Percentiles rank a stretch among this genome's conserved stretches.
Evolutionary conservation across 371 early-diverging fungal species (phyloP).

Genomic region (Syncephalastrum sp.): DNA sequence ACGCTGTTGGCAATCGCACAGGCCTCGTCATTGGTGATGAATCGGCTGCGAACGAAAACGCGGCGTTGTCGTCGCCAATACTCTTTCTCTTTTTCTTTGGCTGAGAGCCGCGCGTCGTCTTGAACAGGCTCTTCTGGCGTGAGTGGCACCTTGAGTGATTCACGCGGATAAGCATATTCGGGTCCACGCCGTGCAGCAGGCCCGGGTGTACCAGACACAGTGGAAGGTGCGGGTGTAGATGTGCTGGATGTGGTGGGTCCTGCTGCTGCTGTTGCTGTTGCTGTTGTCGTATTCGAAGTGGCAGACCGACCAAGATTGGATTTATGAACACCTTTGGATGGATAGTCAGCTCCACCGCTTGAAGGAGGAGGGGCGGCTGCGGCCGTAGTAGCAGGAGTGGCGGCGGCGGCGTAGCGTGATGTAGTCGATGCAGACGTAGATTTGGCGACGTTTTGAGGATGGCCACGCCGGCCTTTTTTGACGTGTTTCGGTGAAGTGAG

Average conservation of each 20-base stretch:
- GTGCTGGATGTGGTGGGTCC: background rate
- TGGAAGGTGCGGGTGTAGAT: background rate
- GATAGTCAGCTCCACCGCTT: too few relatives aligned
- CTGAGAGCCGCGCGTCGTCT: conserved; percentile 13
- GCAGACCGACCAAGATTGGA: too few relatives aligned
- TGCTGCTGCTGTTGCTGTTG: conserved; percentile 3
- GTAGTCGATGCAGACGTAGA: too few relatives aligned
- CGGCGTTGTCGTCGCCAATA: conserved; percentile 41
- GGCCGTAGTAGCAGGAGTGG: too few relatives aligned
- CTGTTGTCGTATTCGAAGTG: too few relatives aligned
- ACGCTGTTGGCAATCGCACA: conserved; percentile 23
- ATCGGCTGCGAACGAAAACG: conserved; percentile 37
- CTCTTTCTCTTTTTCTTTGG: conserved; percentile 28
- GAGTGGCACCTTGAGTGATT: conserved; percentile 16
- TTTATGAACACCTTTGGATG: too few relatives aligned
- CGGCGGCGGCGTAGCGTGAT: too few relatives aligned
- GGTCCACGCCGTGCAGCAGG: conserved; percentile 12
- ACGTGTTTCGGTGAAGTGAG: too few relatives aligned
- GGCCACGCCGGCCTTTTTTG: too few relatives aligned
- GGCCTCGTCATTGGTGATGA: conserved; percentile 34
- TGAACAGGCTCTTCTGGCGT: conserved; percentile 15
- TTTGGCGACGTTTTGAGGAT: too few relatives aligned
- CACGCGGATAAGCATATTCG: conserved; percentile 21
- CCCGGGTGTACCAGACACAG: background rate
- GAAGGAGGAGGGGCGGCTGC: too few relatives aligned